These are phyloP conservation scores for Chlorella sp. DNA, from an alignment of 139 green algal species.

Conservation along the genomic window DNA sequence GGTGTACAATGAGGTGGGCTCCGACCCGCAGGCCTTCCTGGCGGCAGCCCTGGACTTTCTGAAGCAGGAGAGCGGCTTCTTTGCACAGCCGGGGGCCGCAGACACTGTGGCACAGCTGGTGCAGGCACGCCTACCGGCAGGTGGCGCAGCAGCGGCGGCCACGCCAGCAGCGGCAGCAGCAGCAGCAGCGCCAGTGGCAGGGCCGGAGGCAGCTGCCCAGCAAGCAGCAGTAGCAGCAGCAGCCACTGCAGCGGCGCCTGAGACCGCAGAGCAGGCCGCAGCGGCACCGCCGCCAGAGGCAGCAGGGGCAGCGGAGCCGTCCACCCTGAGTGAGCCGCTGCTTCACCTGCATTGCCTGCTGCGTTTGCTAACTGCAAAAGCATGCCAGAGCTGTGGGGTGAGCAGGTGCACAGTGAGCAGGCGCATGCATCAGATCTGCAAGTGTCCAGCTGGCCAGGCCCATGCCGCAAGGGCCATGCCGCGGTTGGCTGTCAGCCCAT, in stretches of 20 bases:
- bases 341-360: no score
- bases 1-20: slow-evolving; percentile 20
- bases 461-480: no score
- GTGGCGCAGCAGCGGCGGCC: no score
- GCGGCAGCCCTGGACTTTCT: slow-evolving; percentile 27
- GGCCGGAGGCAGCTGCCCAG: neutral
- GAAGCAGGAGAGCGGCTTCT: neutral
- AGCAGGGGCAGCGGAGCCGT: neutral
- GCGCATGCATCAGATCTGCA: no score
- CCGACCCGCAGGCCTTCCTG: slow-evolving; percentile 24
- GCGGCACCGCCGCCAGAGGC: neutral
- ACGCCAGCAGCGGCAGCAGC: neutral
- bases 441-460: no score
- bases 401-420: no score
- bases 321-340: neutral
- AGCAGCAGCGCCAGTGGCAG: neutral
- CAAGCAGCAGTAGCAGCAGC: slow-evolving; percentile 6
- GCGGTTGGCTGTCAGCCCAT: no score
- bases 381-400: no score
- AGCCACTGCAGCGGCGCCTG: neutral
- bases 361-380: neutral
- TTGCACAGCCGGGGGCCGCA: neutral
- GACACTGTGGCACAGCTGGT: neutral
- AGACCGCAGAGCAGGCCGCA: neutral
- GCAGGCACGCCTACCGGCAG: neutral